Evolutionary conservation across 2,329 filamentous ascomycete species (phyloP), one percentile per base, ranked within the genome.

Genomic region (Colletotrichum melonis): DNA sequence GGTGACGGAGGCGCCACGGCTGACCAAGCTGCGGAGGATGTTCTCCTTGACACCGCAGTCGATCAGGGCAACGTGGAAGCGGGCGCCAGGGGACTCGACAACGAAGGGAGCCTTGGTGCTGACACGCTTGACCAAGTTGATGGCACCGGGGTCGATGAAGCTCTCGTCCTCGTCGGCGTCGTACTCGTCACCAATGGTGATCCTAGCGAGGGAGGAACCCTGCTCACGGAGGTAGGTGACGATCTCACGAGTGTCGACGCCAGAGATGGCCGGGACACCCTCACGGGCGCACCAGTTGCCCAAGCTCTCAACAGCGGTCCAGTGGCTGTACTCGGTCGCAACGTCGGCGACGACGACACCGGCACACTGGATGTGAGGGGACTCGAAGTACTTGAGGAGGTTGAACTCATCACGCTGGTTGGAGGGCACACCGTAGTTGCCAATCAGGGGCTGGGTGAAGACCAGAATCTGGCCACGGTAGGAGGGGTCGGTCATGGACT

Each of bases 1-100:
- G 54, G 97, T 98, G 76, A 97, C 94, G 76, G 94, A 95, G 67
- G 95, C 94, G 74, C 97, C 97, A 76, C 97, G 95, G 84, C 90
- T 92, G 80, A 98, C 95, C 74, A 99, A 89, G 83, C 94, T 97
- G 80, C 97, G 95, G 73, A 99, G 92, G 79, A 99, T 99, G 88
- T 99, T 99, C 90, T 99, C 97, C 91, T 99, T 99, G 78, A 98
- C 97, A 88, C 97, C 97, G 81, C 97, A 99, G 86, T 99, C 97
- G 81, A 99, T 93, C 78, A 99, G 90, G 72, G 96, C 97, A 78
- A 99, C 91, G 86, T 99, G 97, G 82, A 94, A 92, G 80, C 93
- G 91, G 76, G 96, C 95, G 77, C 93, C 90, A 38, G 92, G 90
- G 64, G 95, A 95, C 82, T 94, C 93, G 76, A 98, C 93, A 79